Evolutionary conservation across 2,329 filamentous ascomycete species (phyloP).

Genomic region (Fusarium sp.): DNA sequence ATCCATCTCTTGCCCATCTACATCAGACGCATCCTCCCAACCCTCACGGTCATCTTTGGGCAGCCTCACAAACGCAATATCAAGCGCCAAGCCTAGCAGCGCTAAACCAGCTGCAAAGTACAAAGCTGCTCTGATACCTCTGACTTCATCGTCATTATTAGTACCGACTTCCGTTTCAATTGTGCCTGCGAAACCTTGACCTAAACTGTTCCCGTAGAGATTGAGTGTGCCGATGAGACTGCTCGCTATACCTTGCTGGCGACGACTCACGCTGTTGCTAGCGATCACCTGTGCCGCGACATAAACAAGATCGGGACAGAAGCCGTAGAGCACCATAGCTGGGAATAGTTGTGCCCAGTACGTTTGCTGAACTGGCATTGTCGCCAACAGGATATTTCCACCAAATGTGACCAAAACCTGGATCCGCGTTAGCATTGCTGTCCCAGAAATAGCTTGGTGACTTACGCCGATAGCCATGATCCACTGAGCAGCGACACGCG

Average conservation of each 20-base stretch:
- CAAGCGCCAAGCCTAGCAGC: slow-evolving; percentile 4
- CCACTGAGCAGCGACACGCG: slow-evolving; percentile 59
- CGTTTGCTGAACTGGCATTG: slow-evolving; percentile 58
- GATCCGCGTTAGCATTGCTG: neutral
- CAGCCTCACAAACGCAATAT: slow-evolving; percentile 16
- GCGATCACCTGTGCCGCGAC: slow-evolving; percentile 65
- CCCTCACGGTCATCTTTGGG: slow-evolving; percentile 27
- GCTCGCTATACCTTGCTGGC: slow-evolving; percentile 64
- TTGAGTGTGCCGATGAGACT: slow-evolving; percentile 59
- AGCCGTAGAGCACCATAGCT: slow-evolving; percentile 49
- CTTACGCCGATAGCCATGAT: slow-evolving; percentile 59
- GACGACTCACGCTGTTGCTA: slow-evolving; percentile 61
- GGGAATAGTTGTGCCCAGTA: slow-evolving; percentile 58
- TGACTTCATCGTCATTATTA: neutral
- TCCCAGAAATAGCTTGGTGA: too few relatives aligned
- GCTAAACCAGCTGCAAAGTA: slow-evolving; percentile 23
- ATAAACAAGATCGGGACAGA: slow-evolving; percentile 62
- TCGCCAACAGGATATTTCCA: slow-evolving; percentile 47
- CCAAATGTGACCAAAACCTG: neutral
- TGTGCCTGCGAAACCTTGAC: slow-evolving; percentile 51
- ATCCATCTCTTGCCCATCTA: neutral
- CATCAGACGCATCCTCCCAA: slow-evolving; percentile 12
- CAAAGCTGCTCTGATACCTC: slow-evolving; percentile 11
- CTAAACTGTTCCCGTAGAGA: slow-evolving; percentile 49
- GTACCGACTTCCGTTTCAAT: slow-evolving; percentile 48